Evolutionary conservation across 768 basidiomycete species (phyloP), one percentile per base, ranked within the genome.

Genomic region (Leucocoprinus sp.): DNA sequence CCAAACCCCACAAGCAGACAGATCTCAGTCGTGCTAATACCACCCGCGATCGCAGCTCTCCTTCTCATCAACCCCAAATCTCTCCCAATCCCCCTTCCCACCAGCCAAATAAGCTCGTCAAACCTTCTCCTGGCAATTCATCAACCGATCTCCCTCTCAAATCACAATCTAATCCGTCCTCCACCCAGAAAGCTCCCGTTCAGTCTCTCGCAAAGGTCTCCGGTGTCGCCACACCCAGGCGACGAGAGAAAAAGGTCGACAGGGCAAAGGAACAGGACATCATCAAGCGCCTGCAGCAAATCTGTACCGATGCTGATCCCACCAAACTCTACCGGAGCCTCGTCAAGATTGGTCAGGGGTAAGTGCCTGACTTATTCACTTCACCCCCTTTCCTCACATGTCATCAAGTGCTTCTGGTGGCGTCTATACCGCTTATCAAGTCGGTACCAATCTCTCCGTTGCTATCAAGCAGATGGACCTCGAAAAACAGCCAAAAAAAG

Each of bases 391-490:
- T 54, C 14, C 22, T 33, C 42, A n/a, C 24, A 35, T 33, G 22
- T 45, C 14, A 39, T 47, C 8, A 60, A 93, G 92, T 49, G 95
- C 96, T 12, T 95, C 90, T 15, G 95, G 96, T 31, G 95, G 95
- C 54, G 96, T 98, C 2, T 99, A 96, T 66, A 97, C 93, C 9
- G 95, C 95, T 12, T 96, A 96, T 60, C 93, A 98, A 69, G 87
- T 95, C 51, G 93, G 93, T 33, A 92, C 89, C 23, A 95, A 96
- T 64, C 56, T 89, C 24, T 86, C 81, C 8, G 96, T 98, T 26
- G 96, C 96, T 33, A 99, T 99, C 77, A 99, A 99, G 66, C 95
- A 98, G 66, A 99, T 98, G 96, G 96, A 99, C 71, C 75, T 99
- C 23, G 93, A 98, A 65, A 96, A 98, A 69, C 96, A 98, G 58